Evolutionary conservation across 352 stramenopile genomes (phyloP).

Genomic region (Aphanomyces stellatus): DNA sequence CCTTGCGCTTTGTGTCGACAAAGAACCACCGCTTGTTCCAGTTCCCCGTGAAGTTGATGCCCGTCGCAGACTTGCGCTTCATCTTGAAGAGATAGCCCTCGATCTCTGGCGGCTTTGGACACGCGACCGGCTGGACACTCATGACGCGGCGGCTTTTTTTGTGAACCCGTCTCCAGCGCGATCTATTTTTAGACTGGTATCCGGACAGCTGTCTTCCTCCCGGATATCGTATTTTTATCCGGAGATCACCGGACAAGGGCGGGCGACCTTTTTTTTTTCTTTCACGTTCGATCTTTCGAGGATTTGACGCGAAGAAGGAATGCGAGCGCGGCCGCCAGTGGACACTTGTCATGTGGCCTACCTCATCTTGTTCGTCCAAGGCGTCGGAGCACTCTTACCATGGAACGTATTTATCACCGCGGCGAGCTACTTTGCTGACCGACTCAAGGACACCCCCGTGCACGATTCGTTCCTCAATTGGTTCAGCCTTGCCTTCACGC

Average conservation of each 20-base stretch:
- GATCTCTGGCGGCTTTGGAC: constrained; percentile 57
- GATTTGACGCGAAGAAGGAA: no score
- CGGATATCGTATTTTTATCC: no score
- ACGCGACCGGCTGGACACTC: constrained; percentile 14
- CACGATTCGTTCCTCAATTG: constrained; percentile 79
- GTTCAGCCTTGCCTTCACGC: constrained; percentile 80
- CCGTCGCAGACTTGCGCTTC: constrained; percentile 77
- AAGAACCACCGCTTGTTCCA: constrained; percentile 87
- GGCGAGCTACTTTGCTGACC: constrained; percentile 64
- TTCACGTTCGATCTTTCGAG: neutral
- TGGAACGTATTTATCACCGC: constrained; percentile 86
- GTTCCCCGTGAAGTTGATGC: constrained; percentile 52
- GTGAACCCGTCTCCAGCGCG: no score
- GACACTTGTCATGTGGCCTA: constrained; percentile 24
- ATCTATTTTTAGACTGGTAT: constrained; percentile 8
- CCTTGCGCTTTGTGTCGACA: constrained; percentile 55
- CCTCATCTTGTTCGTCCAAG: constrained; percentile 68
- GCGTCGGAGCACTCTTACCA: constrained; percentile 62
- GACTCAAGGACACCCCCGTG: constrained; percentile 48
- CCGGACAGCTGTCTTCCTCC: no score
- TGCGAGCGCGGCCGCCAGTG: neutral
- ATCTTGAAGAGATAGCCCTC: constrained; percentile 83
- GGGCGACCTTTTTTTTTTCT: no score
- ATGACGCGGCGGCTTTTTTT: no score
- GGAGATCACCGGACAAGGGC: no score